Evolutionary conservation across 495 filamentous ascomycete genomes (phyloP).

Genomic region (Penicillium turbatum): DNA sequence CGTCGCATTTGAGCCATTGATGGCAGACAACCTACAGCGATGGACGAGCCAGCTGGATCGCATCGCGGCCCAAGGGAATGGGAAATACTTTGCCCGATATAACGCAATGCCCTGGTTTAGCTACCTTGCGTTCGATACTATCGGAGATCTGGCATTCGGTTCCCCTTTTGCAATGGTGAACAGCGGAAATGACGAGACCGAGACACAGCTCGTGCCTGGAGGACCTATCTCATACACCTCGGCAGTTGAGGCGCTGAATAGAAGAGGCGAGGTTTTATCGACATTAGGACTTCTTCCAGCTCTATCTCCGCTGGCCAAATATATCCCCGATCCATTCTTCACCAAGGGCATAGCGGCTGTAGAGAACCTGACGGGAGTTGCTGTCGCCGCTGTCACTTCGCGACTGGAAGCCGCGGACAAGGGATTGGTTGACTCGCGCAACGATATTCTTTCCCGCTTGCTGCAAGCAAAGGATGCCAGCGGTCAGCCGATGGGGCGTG

Average conservation of each 20-base stretch:
- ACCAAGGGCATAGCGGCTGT: constrained; percentile 34
- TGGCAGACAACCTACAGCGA: constrained; percentile 62
- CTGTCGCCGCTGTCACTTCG: constrained; percentile 65
- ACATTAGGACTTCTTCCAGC: constrained; percentile 34
- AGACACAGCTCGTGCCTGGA: constrained; percentile 31
- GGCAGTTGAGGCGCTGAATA: constrained; percentile 37
- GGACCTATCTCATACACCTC: constrained; percentile 30
- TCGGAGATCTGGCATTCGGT: constrained; percentile 34
- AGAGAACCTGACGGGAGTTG: constrained; percentile 46
- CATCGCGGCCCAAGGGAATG: constrained; percentile 27
- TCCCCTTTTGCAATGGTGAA: constrained; percentile 40
- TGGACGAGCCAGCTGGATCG: constrained; percentile 64
- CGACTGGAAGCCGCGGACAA: constrained; percentile 54
- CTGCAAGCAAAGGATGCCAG: constrained; percentile 75
- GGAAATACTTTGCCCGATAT: constrained; percentile 42
- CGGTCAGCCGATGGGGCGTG: constrained; percentile 59
- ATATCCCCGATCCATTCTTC: constrained; percentile 41
- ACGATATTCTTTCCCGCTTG: constrained; percentile 69
- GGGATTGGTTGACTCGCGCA: constrained; percentile 38
- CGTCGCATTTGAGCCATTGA: constrained; percentile 72
- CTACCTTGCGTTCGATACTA: constrained; percentile 68
- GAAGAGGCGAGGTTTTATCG: constrained; percentile 36
- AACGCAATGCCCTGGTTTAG: constrained; percentile 83
- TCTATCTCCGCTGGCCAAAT: constrained; percentile 34
- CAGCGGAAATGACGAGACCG: constrained; percentile 43